Conservation (phyloP, 1,139 yeast genomes). For the Yarrowia galli region DNA sequence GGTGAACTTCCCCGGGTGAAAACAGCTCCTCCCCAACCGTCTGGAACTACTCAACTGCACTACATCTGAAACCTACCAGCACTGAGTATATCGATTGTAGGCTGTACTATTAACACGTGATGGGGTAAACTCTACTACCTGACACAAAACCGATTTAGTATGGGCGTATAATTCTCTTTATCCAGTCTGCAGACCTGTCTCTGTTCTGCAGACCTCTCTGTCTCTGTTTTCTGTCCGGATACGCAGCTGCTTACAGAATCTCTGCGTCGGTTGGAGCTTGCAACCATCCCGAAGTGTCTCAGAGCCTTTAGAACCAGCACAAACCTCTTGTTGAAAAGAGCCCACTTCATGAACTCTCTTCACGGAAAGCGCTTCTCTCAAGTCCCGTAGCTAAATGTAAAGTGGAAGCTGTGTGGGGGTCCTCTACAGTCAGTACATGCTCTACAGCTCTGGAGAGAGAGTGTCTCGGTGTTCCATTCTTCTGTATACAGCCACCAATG, state of each 20-base stretch:
- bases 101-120: constrained; percentile 1
- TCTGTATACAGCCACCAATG: too few relatives aligned
- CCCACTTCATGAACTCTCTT: background rate
- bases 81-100: background rate
- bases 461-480: background rate
- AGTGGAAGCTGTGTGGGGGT: background rate
- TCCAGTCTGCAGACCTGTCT: background rate
- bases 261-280: background rate
- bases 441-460: too few relatives aligned
- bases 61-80: background rate
- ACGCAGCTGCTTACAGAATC: constrained; percentile 15
- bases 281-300: background rate
- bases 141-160: background rate
- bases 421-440: too few relatives aligned
- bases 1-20: background rate
- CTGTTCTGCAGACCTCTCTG: constrained; percentile 1
- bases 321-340: background rate
- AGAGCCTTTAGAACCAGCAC: background rate
- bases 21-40: background rate
- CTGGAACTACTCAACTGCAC: background rate
- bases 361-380: background rate
- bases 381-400: too few relatives aligned
- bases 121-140: background rate
- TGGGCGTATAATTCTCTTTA: background rate
- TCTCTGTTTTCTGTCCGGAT: too few relatives aligned